Evolutionary conservation across 768 basidiomycete genomes (phyloP).

Genomic region (Mycena leptocephala): DNA sequence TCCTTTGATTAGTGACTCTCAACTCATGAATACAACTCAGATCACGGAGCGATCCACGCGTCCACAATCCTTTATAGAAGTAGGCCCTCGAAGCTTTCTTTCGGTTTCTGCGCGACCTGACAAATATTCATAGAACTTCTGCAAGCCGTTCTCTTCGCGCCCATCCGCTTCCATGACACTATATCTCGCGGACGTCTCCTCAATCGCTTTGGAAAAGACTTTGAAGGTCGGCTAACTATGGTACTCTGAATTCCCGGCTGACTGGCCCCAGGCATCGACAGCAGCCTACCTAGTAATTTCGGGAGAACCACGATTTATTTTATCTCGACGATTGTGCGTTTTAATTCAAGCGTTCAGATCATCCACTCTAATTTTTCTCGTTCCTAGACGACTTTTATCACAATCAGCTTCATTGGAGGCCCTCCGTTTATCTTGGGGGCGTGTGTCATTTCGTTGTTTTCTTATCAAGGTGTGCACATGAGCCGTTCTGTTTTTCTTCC

Average conservation of each 20-base stretch:
- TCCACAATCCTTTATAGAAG: conserved; percentile 84
- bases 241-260: neutral
- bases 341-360: neutral
- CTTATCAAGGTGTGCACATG: conserved; percentile 74
- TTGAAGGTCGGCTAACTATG: conserved; percentile 72
- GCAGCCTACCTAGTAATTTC: conserved; percentile 86
- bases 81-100: no score
- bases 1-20: neutral
- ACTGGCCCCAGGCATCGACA: conserved; percentile 77
- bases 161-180: conserved; percentile 94
- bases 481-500: neutral
- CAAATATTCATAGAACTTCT: conserved; percentile 66
- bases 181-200: conserved; percentile 87
- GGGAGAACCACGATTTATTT: conserved; percentile 81
- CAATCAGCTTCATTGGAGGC: conserved; percentile 86
- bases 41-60: conserved; percentile 84
- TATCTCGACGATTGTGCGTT: conserved; percentile 63
- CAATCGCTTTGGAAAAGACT: conserved; percentile 92
- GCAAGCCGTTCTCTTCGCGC: conserved; percentile 87
- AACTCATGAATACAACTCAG: conserved; percentile 40
- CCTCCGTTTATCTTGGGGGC: conserved; percentile 78
- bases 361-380: neutral
- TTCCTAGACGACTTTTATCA: conserved; percentile 72
- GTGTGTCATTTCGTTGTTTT: conserved; percentile 69
- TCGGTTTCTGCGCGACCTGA: no score